Evolutionary conservation across 192 early-diverging fungal species (phyloP).

Genomic region (Coemansia sp.): DNA sequence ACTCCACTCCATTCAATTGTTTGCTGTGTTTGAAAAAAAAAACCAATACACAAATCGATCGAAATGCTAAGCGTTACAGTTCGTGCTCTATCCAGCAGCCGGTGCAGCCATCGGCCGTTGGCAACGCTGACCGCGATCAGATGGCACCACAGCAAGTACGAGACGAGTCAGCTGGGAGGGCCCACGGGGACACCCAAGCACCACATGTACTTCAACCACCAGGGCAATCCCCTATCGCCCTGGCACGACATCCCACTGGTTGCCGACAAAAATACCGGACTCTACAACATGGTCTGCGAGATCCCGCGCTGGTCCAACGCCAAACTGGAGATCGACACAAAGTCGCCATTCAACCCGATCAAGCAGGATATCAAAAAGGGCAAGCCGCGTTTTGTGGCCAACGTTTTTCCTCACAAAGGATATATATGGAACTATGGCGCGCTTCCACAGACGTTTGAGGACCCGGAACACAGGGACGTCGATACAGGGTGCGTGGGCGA

Average conservation of each 20-base stretch:
- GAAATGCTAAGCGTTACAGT: slow-evolving; percentile 6
- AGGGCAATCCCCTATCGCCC: slow-evolving; percentile 81
- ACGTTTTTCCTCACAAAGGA: slow-evolving; percentile 99
- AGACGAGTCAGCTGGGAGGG: slow-evolving; percentile 19
- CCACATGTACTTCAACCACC: slow-evolving; percentile 55
- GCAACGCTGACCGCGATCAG: slow-evolving; percentile 1
- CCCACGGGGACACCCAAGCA: slow-evolving; percentile 23
- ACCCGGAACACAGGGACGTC: slow-evolving; percentile 80
- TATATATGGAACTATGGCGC: slow-evolving; percentile 99
- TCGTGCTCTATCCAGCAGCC: slow-evolving; percentile 1
- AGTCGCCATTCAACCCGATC: slow-evolving; percentile 94
- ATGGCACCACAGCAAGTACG: slow-evolving; percentile 11
- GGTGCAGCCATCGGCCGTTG: background rate
- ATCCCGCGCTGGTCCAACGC: slow-evolving; percentile 98
- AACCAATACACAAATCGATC: background rate
- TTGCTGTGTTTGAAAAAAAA: background rate
- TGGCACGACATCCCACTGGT: slow-evolving; percentile 98
- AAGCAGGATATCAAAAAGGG: slow-evolving; percentile 99
- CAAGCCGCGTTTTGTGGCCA: slow-evolving; percentile 94
- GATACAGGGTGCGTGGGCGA: slow-evolving; percentile 97
- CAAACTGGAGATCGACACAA: slow-evolving; percentile 93
- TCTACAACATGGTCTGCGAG: slow-evolving; percentile 97
- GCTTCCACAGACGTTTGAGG: slow-evolving; percentile 99
- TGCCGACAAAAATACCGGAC: slow-evolving; percentile 63
- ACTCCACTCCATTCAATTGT: background rate